Evolutionary conservation across 208 protist species (phyloP).

Genomic region (Trichomonas tenax): DNA sequence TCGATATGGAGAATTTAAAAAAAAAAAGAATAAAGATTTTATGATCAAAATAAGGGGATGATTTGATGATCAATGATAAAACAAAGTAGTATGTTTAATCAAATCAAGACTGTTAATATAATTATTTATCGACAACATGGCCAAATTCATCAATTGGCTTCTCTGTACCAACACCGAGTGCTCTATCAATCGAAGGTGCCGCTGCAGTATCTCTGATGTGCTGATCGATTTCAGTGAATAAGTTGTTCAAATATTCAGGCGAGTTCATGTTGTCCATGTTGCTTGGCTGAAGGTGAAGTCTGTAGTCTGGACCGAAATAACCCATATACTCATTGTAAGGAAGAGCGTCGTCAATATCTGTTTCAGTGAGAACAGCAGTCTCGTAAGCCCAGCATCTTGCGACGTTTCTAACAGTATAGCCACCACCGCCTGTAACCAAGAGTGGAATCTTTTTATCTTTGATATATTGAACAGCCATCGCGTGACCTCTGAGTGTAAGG

Average conservation of each 20-base stretch:
- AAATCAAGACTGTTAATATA: too few species aligned
- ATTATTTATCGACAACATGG: background rate
- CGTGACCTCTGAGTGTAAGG: conserved; percentile 60
- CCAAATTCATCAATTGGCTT: background rate
- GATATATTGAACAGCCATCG: conserved; percentile 56
- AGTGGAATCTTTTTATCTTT: conserved; percentile 56
- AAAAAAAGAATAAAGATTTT: too few species aligned
- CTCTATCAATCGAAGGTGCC: background rate
- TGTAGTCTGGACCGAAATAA: conserved; percentile 67
- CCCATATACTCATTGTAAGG: conserved; percentile 74
- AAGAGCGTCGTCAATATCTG: conserved; percentile 44
- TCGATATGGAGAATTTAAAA: too few species aligned
- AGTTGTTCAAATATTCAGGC: conserved; percentile 26
- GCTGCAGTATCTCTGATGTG: background rate
- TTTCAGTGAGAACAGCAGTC: conserved; percentile 33
- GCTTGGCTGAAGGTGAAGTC: conserved; percentile 48
- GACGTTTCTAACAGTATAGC: conserved; percentile 70
- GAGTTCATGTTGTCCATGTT: conserved; percentile 61
- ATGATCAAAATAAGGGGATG: too few species aligned
- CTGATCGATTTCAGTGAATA: background rate
- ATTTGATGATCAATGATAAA: too few species aligned
- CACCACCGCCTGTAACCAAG: conserved; percentile 64
- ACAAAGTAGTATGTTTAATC: too few species aligned
- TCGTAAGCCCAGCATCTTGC: conserved; percentile 63
- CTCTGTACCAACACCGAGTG: background rate